Evolutionary conservation across 2,329 filamentous ascomycete genomes (phyloP), one percentile per base, ranked within the genome.

Genomic region (Fusarium denticulatum): DNA sequence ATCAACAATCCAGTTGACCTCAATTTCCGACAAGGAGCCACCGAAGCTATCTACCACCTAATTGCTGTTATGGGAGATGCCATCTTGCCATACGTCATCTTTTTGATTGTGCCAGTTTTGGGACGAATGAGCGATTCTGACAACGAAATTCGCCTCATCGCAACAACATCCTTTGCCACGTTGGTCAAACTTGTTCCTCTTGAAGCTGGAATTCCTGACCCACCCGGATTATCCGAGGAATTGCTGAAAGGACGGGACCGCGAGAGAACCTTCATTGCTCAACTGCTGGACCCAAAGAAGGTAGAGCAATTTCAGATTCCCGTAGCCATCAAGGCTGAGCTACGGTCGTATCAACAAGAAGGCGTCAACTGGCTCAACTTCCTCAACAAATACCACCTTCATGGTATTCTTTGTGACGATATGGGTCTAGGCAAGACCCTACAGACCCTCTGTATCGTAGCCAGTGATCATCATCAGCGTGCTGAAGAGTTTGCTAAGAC

Each of bases 311-410:
- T 98, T 82, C 86, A 93, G 73, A 97, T 99, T 50, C 96, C 96
- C 0, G 96, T 99, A 47, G 93, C 94, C 9, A 99, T 99, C 86
- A 98, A 98, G 82, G 97, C 96, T 1, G 94, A 97, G 78, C 89
- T 99, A 58, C 94, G 96, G 72, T 97, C 95, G 0, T 99, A 99
- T 80, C 97, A 99, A 82, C 96, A 99, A 82, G 96, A 99, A 60
- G 96, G 96, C 81, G 96, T 99, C 80, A 99, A 99, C 80, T 99
- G 96, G 96, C 90, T 99, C 58, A 92, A 97, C 64, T 99, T 99
- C 85, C 91, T 99, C 76, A 99, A 99, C 81, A 95, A 95, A 65
- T 99, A 98, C 81, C 96, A 99, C 78, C 90, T 99, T 4, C 97
- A 99, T 77, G 96, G 96, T 55, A 98, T 99, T 82, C 93, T 99